These are phyloP conservation scores for Inga oerstediana DNA, from an alignment of 306 rosid species.

Conservation along the genomic window DNA sequence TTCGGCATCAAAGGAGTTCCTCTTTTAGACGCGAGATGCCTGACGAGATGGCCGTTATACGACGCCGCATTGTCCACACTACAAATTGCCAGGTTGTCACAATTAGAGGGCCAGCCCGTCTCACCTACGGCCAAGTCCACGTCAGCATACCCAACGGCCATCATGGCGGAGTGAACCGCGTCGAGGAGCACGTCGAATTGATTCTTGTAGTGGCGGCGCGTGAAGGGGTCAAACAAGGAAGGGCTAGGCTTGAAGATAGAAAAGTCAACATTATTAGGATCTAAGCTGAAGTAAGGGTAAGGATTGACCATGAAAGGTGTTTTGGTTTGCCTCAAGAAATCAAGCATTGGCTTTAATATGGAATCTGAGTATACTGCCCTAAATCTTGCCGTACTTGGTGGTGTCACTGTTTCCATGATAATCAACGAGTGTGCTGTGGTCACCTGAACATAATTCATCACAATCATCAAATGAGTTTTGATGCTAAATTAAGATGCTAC, in stretches of 20 bases:
- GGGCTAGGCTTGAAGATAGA: conserved; percentile 61
- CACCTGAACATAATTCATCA: conserved; percentile 41
- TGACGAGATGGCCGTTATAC: conserved; percentile 47
- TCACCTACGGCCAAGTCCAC: conserved; percentile 65
- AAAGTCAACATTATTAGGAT: conserved; percentile 52
- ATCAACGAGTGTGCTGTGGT: conserved; percentile 77
- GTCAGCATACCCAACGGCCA: conserved; percentile 55
- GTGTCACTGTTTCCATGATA: conserved; percentile 51
- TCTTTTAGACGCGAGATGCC: conserved; percentile 49
- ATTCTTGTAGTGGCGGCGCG: conserved; percentile 60
- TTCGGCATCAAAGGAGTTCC: conserved; percentile 95
- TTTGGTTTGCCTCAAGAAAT: conserved; percentile 52
- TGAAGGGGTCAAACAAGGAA: conserved; percentile 53
- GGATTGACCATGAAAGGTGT: conserved; percentile 89
- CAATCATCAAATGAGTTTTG: neutral
- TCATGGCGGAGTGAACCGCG: conserved; percentile 67
- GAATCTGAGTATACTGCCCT: conserved; percentile 49
- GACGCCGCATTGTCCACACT: conserved; percentile 53
- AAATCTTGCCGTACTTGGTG: conserved; percentile 73
- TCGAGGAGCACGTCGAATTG: conserved; percentile 72
- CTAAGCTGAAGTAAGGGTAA: conserved; percentile 76
- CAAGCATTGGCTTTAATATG: conserved; percentile 61
- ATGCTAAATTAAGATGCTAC: no score
- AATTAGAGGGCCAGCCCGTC: conserved; percentile 86
- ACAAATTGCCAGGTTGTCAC: conserved; percentile 67